Evolutionary conservation across 2,329 filamentous ascomycete species (phyloP), one percentile per base, ranked within the genome.

Genomic region (Fusarium stilboides): DNA sequence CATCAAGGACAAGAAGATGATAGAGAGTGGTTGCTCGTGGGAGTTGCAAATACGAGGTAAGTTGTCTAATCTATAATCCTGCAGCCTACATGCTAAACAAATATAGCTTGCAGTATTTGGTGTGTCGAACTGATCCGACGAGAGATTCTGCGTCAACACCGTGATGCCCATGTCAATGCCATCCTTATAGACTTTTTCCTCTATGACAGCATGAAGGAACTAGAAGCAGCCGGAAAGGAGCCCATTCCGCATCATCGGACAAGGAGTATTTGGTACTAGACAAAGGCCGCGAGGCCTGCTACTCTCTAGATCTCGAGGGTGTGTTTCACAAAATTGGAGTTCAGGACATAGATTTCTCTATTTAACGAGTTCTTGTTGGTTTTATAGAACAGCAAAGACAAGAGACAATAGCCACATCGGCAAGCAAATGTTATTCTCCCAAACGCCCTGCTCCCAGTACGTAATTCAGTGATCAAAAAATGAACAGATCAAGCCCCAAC

Each of bases 111-210:
- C 77, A 97, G 93, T 75, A 97, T 99, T 71, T 98, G 95, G 94
- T 96, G 93, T 65, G 92, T 98, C 2, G 96, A 99, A 79, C 82
- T 98, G 68, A 91, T 99, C 68, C 86, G 90, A 54, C 87, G 91
- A 34, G 93, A 98, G 77, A 98, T 99, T 51, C 76, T 90, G 58
- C 87, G 85, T 45, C 80, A 88, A 15, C 89, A 98, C 74, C 92
- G 94, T 1, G 89, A 91, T 12, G 86, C 90, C 1, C 84, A 88
- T 53, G 80, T 91, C 72, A 99, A 99, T 77, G 94, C 96, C 26
- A 93, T 98, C 39, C 80, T 99, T 73, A 96, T 99, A 68, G 96
- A 99, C 80, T 99, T 98, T 81, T 97, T 98, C 79, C 83, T 99
- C 57, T 99, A 99, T 77, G 96, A 99, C 81, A 89, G 92, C 19